Base-by-base conservation (phyloP, 306 rosid genomes). In the Quercus wislizeni region DNA sequence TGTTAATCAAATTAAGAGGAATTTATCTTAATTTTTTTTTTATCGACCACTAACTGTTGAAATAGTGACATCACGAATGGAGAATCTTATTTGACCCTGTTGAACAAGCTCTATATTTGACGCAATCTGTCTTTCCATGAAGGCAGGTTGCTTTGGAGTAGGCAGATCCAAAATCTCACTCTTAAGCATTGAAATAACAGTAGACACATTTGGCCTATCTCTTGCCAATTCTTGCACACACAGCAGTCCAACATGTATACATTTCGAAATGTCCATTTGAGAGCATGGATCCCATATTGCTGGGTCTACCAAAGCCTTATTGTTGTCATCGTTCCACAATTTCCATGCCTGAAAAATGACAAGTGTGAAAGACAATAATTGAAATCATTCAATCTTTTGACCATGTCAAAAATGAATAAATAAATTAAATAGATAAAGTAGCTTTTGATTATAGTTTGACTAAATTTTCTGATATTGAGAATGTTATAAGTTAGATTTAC, bases 201-300 rank as follows among this genome's bases (percentile, higher is more conserved):
- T 67, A 1, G 84, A 35, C 78, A 76, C 62, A 5, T 5, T 65
- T 1, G 86, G 86, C 15, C 86, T 79, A 0, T 82, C 82, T 61
- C 51, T 82, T 19, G 84, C 75, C 20, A 67, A 6, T 61, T 85
- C 89, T 73, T 85, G 84, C 20, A 68, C 78, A 55, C 82, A 79
- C 0, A 76, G 6, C 30, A 82, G 70, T 19, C 86, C 87, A 0
- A 86, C 77, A 13, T 86, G 81, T 55, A 62, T 56, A 83, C 86
- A 83, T 20, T 80, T 82, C 21, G 62, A 2, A 4, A 82, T 74
- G 3, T 77, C 62, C 3, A 17, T 35, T 2, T 41, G 3, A 69
- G 5, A 5, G 0, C 15, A 13, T 13, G 19, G 7, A 11, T 70
- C 27, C 1, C 2, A 41, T 70, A 86, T 79, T 6, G 62, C 56